Evolutionary conservation across 148 eudicot species (phyloP), one percentile per base, ranked within the genome.

Genomic region (Tetragonia tetragonoides): DNA sequence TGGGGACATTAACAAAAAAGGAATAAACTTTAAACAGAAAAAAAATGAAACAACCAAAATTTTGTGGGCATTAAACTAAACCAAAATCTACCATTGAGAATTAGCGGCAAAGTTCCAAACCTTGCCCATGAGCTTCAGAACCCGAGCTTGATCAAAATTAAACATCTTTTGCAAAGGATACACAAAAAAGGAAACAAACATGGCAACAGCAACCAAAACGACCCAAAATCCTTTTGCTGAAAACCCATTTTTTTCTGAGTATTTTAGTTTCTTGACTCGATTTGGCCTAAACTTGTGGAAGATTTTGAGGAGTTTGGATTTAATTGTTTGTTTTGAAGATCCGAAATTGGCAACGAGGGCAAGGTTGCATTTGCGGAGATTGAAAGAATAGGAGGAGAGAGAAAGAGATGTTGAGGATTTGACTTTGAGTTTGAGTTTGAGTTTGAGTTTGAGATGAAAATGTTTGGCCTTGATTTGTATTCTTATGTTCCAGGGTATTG

Each of bases 161-260:
- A 70, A 17, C 4, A 70, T 8, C 66, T 69, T 68, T 11, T 5
- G 10, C 53, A 77, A 28, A 57, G 18, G 20, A 21, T 40, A 37
- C 40, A 59, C 68, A 70, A 69, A 42, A 17, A 39, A 78, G 20
- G 59, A 78, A 59, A 65, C 44, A 68, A 82, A 41, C 78, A 75
- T 16, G 73, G 74, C 73, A 49, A 10, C 11, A 24, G 67, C 73
- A 62, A 56, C 24, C 17, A 76, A 63, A 47, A 66, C 7, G 14
- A 64, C 37, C 75, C 72, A 72, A 28, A 76, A 38, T 11, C 28
- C 56, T 18, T 14, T 81, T 8, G n/a, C 6, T 20, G 42, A 53
- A 21, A 7, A 37, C 75, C 76, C 76, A 64, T 49, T 21, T 46
- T 49, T 21, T 46, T 64, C 47, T 42, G 70, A 42, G 67, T 66